Percentiles rank a stretch among this genome's conserved stretches.
These are phyloP conservation scores for Fusarium fracticaudum DNA, from an alignment of 2,329 filamentous ascomycete genomes.

Conservation along the genomic window DNA sequence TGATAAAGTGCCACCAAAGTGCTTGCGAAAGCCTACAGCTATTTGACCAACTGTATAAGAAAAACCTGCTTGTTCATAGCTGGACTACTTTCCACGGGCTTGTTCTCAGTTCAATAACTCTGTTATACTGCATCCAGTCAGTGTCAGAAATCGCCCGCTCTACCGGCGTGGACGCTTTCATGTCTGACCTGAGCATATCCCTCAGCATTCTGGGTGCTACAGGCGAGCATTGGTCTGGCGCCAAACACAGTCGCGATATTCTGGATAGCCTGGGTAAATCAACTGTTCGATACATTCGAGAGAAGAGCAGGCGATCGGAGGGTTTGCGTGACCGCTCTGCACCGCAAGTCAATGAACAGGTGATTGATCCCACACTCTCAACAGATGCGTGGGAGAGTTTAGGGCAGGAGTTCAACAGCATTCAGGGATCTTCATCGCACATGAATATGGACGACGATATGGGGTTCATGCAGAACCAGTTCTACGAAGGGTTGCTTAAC, in stretches of 20 bases:
- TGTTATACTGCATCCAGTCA: constrained; percentile 61
- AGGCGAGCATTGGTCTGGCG: constrained; percentile 62
- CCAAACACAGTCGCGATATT: constrained; percentile 57
- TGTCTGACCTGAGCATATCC: constrained; percentile 53
- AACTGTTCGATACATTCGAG: constrained; percentile 44
- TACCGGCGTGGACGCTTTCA: constrained; percentile 52
- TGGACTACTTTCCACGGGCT: constrained; percentile 61
- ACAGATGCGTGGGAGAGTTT: constrained; percentile 2
- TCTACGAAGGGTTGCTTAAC: constrained; percentile 40
- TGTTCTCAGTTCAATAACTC: constrained; percentile 58
- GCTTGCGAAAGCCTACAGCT: constrained; percentile 53
- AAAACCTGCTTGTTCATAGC: constrained; percentile 56
- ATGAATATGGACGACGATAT: neutral
- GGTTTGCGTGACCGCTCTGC: neutral
- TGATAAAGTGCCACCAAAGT: constrained; percentile 55
- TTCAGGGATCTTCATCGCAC: neutral
- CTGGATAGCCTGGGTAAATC: constrained; percentile 52
- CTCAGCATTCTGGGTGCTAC: constrained; percentile 60
- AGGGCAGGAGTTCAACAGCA: neutral
- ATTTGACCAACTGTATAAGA: constrained; percentile 55
- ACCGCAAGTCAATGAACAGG: neutral
- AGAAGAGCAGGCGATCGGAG: neutral
- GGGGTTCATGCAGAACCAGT: constrained; percentile 27
- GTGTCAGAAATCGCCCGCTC: constrained; percentile 52
- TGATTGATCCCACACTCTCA: neutral